Evolutionary conservation across 306 rosid genomes (phyloP), one percentile per base, ranked within the genome.

Genomic region (Glycyrrhiza uralensis): DNA sequence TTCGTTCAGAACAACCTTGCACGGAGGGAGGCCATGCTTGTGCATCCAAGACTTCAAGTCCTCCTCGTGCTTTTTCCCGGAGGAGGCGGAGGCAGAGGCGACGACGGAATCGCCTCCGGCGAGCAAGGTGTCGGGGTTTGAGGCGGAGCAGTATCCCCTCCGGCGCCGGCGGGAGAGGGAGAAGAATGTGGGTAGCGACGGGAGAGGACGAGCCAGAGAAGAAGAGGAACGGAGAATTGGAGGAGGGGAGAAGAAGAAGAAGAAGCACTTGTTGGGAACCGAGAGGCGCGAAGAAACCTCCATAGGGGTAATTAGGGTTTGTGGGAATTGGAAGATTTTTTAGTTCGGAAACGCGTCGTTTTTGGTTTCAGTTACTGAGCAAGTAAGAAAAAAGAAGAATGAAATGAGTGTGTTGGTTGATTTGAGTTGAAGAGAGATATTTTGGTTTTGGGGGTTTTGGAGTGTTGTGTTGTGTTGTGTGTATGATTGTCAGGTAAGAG

Each of bases 1-100:
- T 24, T 91, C 98, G 19, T 85, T 82, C 46, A 93, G 85, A 76
- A 84, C 83, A 51, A 94, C 96, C 85, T 91, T 94, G 72, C 96
- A 91, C 5, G 91, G 87, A 29, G 97, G 96, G 13, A 94, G 95
- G 17, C 97, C 97, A 41, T 89, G 84, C 59, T 83, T 54, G 78
- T 86, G 96, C 98, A 94, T 94, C 97, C 97, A 94, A 52, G 90
- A 74, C 69, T 91, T 87, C 86, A 94, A 76, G 85, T 91, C 95
- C 6, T 67, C 88, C 30, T 77, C 86, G 46, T 71, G 83, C 76
- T 82, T 84, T 66, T 47, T 67, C 1, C 63, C 58, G 63, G 57
- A 63, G 2, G 58, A 80, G 15, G 63, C 79, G 2, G 79, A 46
- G 23, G 67, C 46, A n/a, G n/a, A n/a, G n/a, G n/a, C 61, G 5